Evolutionary conservation across 345 rosid species (phyloP).

Genomic region (Sisymbrium altissimum): DNA sequence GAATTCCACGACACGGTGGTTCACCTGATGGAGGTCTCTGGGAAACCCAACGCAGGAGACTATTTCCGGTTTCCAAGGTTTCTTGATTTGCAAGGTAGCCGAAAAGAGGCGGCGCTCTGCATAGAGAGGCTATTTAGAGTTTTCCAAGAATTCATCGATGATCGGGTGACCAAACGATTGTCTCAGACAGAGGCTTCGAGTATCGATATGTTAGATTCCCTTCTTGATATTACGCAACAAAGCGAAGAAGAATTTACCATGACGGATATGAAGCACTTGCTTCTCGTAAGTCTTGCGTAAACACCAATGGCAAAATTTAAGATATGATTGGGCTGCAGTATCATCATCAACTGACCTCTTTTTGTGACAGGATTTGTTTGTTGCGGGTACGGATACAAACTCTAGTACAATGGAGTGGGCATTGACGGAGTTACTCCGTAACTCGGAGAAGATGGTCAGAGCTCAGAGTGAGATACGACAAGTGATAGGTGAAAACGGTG

Average conservation of each 20-base stretch:
- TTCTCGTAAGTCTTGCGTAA: conserved; percentile 33
- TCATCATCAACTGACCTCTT: not conserved
- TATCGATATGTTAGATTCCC: conserved; percentile 40
- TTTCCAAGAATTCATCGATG: conserved; percentile 33
- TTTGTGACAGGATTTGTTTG: conserved; percentile 32
- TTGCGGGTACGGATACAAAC: conserved; percentile 48
- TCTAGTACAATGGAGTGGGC: conserved; percentile 38
- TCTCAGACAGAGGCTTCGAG: conserved; percentile 15
- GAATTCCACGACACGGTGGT: conserved; percentile 35
- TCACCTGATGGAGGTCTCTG: conserved; percentile 35
- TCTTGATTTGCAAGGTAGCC: conserved; percentile 45
- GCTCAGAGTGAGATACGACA: conserved; percentile 31
- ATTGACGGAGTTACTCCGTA: conserved; percentile 27
- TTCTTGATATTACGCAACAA: conserved; percentile 31
- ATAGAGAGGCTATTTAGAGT: conserved; percentile 18
- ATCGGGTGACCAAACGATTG: conserved; percentile 9
- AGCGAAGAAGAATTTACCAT: not conserved
- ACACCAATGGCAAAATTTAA: not conserved
- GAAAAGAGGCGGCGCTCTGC: conserved; percentile 16
- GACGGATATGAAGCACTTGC: conserved; percentile 27
- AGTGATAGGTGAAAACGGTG: conserved; percentile 24
- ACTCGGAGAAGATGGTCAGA: conserved; percentile 21
- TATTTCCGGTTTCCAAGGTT: conserved; percentile 36
- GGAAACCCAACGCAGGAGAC: conserved; percentile 47
- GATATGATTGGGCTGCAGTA: not conserved